Conservation (phyloP, 2,329 filamentous ascomycete genomes). For the Paracorniculantispora psalliotae region DNA sequence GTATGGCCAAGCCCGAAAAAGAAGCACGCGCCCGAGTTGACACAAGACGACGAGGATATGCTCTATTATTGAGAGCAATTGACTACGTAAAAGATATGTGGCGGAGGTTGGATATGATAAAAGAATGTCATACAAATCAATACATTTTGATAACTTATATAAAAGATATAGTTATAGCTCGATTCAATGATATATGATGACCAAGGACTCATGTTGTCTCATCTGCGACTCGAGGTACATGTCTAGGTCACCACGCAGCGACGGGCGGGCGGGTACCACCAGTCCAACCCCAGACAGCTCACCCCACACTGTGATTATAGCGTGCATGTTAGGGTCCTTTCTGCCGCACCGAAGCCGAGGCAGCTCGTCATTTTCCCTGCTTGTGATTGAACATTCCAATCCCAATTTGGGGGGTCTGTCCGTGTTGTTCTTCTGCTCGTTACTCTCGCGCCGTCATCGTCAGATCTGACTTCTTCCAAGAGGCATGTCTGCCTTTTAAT, state of each 20-base stretch:
- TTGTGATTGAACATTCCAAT: slow-evolving; percentile 9
- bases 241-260: slow-evolving; percentile 13
- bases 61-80: not conserved
- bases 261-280: not conserved
- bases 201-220: not conserved
- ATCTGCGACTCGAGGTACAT: not conserved
- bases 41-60: not conserved
- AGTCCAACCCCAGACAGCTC: slow-evolving; percentile 15
- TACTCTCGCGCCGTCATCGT: not conserved
- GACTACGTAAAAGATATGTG: too few species aligned
- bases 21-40: not conserved
- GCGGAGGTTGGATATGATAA: not conserved
- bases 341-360: slow-evolving; percentile 6
- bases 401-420: not conserved
- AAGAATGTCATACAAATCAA: too few species aligned
- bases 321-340: not conserved
- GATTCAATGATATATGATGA: not conserved
- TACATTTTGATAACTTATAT: too few species aligned
- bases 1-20: not conserved
- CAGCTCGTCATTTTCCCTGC: not conserved
- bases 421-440: not conserved
- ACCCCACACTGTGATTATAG: slow-evolving; percentile 5
- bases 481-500: not conserved
- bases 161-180: too few species aligned
- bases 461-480: not conserved